Evolutionary conservation across 2,329 filamentous ascomycete genomes (phyloP), one percentile per base, ranked within the genome.

Genomic region (Alternaria dauci): DNA sequence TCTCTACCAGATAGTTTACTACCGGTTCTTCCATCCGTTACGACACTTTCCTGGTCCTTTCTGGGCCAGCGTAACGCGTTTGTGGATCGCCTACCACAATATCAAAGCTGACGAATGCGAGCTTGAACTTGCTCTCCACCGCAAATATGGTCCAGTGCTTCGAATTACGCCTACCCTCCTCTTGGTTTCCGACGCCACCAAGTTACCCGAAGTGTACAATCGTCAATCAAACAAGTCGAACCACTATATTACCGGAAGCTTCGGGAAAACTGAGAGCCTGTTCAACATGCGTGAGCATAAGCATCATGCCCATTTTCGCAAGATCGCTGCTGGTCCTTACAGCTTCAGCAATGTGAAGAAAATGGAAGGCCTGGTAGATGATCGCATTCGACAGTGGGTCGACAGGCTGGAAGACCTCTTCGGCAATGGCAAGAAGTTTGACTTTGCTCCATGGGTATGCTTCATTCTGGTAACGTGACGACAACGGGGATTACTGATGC

Each of bases 171-270:
- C 83, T 0, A 81, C 86, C 16, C 77, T 87, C 41, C 77, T 87
- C 66, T 79, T 87, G 20, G 76, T 86, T 5, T 82, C 87, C 68
- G 84, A 86, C 66, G 81, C 86, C 0, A 83, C 79, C 1, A 83
- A 85, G 68, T 79, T 88, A 2, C 86, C 86, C 0, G 79, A 82
- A 14, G 83, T 89, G 26, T 89, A 88, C 74, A 79, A 81, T 53
- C 82, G 85, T 23, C 78, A 84, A 62, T 85, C 83, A 5, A 80
- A 86, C 74, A 89, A 88, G 69, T 84, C 84, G 1, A 80, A 85
- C 50, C 83, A 87, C 71, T 88, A 88, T 69, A 85, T 87, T 59
- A 84, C 85, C 0, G 86, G 85, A 20, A 84, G 80, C 25, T 87
- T 88, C 64, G 86, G 86, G 16, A 81, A 84, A 56, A 82, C 79